Base-by-base conservation (phyloP, 108 stramenopile species). In the Aurantiochytrium sp. region DNA sequence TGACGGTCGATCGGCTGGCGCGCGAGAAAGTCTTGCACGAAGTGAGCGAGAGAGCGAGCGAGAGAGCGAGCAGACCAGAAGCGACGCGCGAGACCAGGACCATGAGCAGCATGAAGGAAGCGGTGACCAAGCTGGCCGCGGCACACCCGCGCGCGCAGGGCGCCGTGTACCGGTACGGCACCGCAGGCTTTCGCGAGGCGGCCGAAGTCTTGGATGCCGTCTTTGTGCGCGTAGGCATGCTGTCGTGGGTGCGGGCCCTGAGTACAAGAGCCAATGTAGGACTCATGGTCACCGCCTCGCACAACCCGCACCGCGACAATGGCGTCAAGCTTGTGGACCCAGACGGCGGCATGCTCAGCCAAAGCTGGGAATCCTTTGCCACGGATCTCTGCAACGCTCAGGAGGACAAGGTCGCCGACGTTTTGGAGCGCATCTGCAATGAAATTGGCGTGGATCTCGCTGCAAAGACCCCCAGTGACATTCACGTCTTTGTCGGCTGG, bases 231-330 rank as follows among this genome's bases (percentile, higher is more conserved):
- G 89, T 93, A 76, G 93, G 92, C 44, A 91, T 93, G 72, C 76
- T 93, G 64, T 92, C 92, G n/a, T 90, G 90, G 6, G 51, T 93
- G 18, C 88, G 93, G 43, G 60, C 90, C 45, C 4, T 18, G 16
- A 42, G 18, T 44, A 88, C 59, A 0, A 1, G 49, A 3, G 49
- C 51, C 29, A 89, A 88, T 4, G 89, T 97, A 16, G 99, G 98
- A 12, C 93, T 98, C 89, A 98, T 98, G 98, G 95, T 99, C 55
- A 99, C 99, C 12, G 99, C 99, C 16, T 97, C 96, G 5, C 99
- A 99, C 92, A 98, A 98, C 91, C 92, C 96, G 58, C 96, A 95
- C 91, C 71, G 69, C 5, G 98, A 98, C 93, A 99, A 99, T 90
- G 99, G 99, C 18, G 95, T 98, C 91, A 99, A 99, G 93, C 89